A percentile compares a stretch with the other conserved stretches of the same genome.
Conservation (phyloP, 306 rosid genomes). For the Ziziphus jujuba region DNA sequence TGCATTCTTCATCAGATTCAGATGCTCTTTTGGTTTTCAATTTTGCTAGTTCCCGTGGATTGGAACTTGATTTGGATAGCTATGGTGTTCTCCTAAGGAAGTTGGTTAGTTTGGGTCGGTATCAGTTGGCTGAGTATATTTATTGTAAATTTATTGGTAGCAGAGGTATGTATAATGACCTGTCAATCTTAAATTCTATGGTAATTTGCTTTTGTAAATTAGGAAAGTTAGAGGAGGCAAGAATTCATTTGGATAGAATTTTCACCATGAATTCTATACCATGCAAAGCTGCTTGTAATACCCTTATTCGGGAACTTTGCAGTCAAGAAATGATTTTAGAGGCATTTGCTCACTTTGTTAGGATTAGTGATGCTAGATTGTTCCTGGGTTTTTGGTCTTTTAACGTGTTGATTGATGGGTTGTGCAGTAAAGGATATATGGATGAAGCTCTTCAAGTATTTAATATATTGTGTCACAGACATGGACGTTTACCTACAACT, state of each 20-base stretch:
- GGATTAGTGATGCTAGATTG: conserved; percentile 24
- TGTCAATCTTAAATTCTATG: conserved; percentile 36
- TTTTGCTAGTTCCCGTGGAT: conserved; percentile 29
- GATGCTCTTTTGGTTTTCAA: conserved; percentile 29
- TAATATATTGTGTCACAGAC: conserved; percentile 29
- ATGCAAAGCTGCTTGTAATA: conserved; percentile 27
- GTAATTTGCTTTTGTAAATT: conserved; percentile 38
- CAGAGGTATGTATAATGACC: conserved; percentile 27
- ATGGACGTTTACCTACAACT: conserved; percentile 29
- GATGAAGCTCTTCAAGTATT: conserved; percentile 46
- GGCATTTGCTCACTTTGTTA: conserved; percentile 35
- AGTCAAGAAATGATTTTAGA: conserved; percentile 31
- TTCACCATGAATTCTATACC: conserved; percentile 29
- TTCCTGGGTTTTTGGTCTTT: conserved; percentile 28
- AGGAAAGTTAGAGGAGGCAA: conserved; percentile 44
- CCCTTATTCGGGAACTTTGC: conserved; percentile 30
- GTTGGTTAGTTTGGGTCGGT: conserved; percentile 33
- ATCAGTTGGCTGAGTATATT: conserved; percentile 40
- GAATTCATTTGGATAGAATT: conserved; percentile 30
- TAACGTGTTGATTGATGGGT: conserved; percentile 37
- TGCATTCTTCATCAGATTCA: conserved; percentile 26
- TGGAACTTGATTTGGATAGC: conserved; percentile 34
- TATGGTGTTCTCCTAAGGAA: conserved; percentile 37
- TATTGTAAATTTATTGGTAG: conserved; percentile 16
- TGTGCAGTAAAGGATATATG: conserved; percentile 37